phyloP scores from a whole-genome alignment of 495 filamentous ascomycete genomes.

The Penicillium verhagenii region DNA sequence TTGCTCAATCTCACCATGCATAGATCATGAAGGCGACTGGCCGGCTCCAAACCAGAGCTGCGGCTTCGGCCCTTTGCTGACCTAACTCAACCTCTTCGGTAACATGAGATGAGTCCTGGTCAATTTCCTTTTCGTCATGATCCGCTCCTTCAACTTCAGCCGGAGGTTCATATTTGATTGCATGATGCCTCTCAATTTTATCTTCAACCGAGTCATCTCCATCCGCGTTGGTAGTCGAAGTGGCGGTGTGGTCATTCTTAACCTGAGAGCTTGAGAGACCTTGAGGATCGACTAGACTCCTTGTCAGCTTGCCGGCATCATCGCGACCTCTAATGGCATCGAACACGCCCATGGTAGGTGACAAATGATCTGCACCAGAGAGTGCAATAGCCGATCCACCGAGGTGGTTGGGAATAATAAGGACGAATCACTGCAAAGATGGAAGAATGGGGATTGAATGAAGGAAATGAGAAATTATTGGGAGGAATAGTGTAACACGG shows the following conservation, averaged over 20 bases:
- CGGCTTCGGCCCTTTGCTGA: conserved; percentile 44
- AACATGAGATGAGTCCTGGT: conserved; percentile 21
- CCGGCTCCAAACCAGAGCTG: conserved; percentile 42
- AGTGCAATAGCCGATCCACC: background rate
- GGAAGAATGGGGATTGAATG: background rate
- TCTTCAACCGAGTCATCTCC: background rate
- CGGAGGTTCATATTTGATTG: background rate
- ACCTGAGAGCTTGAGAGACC: background rate
- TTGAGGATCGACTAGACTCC: background rate
- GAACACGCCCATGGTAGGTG: conserved; percentile 8
- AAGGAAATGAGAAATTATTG: background rate
- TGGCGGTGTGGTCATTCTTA: background rate
- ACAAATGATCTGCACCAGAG: background rate
- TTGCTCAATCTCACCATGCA: conserved; percentile 31
- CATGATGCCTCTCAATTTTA: background rate
- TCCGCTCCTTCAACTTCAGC: conserved; percentile 13
- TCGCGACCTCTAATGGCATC: conserved; percentile 9
- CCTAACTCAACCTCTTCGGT: conserved; percentile 31
- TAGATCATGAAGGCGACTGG: conserved; percentile 34
- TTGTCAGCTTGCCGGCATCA: conserved; percentile 1
- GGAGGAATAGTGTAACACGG: background rate
- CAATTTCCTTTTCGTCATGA: conserved; percentile 27
- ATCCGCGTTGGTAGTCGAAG: background rate
- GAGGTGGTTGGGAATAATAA: background rate
- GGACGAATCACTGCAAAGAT: background rate